Evolutionary conservation across 2,329 filamentous ascomycete genomes (phyloP).

Genomic region (Penicillium sumatraense): DNA sequence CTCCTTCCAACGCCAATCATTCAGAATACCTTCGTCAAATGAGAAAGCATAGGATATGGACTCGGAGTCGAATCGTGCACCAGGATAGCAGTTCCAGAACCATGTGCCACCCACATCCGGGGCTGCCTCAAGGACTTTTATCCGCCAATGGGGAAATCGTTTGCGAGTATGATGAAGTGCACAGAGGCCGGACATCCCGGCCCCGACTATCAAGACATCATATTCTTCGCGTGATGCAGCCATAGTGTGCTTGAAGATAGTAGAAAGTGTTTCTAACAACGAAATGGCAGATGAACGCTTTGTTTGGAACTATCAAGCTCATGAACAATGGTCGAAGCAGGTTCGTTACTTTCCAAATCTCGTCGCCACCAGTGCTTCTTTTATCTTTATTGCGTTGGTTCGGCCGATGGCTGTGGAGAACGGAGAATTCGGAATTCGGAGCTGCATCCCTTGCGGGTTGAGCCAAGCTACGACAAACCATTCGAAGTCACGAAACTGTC

Average conservation of each 20-base stretch:
- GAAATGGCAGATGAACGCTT: no score
- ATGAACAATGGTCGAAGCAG: no score
- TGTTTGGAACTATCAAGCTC: no score
- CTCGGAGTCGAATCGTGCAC: slow-evolving; percentile 7
- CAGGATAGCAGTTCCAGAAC: slow-evolving; percentile 10
- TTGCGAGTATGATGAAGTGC: no score
- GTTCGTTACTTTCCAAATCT: neutral
- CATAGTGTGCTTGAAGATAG: neutral
- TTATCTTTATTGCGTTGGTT: neutral
- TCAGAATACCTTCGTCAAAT: slow-evolving; percentile 48
- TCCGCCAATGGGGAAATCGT: no score
- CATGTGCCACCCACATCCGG: slow-evolving; percentile 16
- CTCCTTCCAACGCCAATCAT: slow-evolving; percentile 16
- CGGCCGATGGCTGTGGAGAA: neutral
- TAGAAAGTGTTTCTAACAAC: neutral
- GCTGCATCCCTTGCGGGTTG: neutral
- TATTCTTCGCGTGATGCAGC: neutral
- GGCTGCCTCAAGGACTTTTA: slow-evolving; percentile 18
- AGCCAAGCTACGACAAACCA: no score
- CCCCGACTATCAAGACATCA: neutral
- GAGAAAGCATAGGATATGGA: neutral
- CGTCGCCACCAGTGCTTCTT: neutral
- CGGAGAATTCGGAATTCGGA: neutral
- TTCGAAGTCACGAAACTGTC: neutral
- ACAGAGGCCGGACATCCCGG: neutral